Percentiles rank a stretch among this genome's conserved stretches.
These are phyloP conservation scores for Boletus sp. DNA, from an alignment of 768 basidiomycete genomes.

Conservation along the genomic window DNA sequence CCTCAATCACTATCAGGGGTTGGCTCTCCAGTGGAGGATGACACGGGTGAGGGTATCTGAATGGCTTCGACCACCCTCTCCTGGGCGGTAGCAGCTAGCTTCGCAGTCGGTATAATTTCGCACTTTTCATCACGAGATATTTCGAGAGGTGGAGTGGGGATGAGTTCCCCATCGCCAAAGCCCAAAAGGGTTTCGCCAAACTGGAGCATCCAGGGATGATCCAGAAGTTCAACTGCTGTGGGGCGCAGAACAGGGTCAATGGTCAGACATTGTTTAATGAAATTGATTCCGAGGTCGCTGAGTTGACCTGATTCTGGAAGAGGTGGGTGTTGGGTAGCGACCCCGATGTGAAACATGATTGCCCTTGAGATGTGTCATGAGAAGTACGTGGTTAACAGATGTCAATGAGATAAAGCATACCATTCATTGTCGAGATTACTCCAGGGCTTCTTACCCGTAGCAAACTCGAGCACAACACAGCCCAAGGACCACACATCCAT, in stretches of 20 bases:
- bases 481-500: constrained; percentile 99
- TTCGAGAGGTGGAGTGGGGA: constrained; percentile 44
- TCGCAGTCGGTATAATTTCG: constrained; percentile 50
- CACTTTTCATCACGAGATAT: constrained; percentile 47
- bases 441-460: constrained; percentile 97
- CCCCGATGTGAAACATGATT: constrained; percentile 99
- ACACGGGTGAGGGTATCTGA: constrained; percentile 46
- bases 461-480: constrained; percentile 95
- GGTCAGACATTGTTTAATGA: constrained; percentile 87
- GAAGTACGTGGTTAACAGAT: not conserved
- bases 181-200: constrained; percentile 68
- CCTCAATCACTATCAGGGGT: constrained; percentile 29
- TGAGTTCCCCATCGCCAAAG: constrained; percentile 64
- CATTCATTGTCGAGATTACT: constrained; percentile 99
- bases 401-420: constrained; percentile 40
- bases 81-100: constrained; percentile 53
- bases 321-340: constrained; percentile 94
- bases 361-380: constrained; percentile 56
- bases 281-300: constrained; percentile 84
- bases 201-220: constrained; percentile 87
- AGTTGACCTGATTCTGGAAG: constrained; percentile 90
- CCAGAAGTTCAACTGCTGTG: constrained; percentile 77
- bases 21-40: constrained; percentile 39
- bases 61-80: constrained; percentile 61
- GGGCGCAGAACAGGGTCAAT: constrained; percentile 85